A percentile compares a stretch with the other conserved stretches of the same genome.
phyloP scores from a whole-genome alignment of 768 basidiomycete genomes.

The Amanita exitialis region DNA sequence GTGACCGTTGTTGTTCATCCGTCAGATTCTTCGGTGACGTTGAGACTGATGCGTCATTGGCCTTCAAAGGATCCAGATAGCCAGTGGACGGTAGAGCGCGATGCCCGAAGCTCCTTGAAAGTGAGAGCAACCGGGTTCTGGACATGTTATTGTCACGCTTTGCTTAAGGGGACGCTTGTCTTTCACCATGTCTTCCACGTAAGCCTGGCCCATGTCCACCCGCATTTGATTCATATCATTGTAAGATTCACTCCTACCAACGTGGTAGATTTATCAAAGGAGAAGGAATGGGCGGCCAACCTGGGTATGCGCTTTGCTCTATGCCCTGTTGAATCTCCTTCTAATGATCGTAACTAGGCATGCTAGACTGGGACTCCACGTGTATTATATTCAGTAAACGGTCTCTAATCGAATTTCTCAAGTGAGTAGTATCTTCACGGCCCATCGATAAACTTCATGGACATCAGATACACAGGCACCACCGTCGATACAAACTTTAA shows the following conservation, averaged over 20 bases:
- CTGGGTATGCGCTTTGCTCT: constrained; percentile 36
- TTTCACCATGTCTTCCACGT: constrained; percentile 32
- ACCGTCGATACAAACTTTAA: constrained; percentile 70
- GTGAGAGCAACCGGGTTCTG: not conserved
- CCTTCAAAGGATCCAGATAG: not conserved
- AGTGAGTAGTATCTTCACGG: constrained; percentile 30
- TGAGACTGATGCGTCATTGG: constrained; percentile 21
- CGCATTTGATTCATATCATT: not conserved
- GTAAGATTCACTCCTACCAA: constrained; percentile 49
- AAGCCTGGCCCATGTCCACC: constrained; percentile 10
- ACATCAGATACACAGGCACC: constrained; percentile 53
- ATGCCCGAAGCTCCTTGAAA: not conserved
- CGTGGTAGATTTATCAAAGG: constrained; percentile 50
- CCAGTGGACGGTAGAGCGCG: not conserved
- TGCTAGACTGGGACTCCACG: constrained; percentile 75
- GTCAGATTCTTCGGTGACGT: constrained; percentile 50
- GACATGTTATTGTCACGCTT: not conserved
- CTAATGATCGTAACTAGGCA: constrained; percentile 29
- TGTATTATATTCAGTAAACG: constrained; percentile 76
- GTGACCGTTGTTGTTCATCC: constrained; percentile 30
- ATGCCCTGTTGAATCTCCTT: not conserved
- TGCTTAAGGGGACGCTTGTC: not conserved
- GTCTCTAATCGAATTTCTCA: constrained; percentile 65
- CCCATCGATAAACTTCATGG: constrained; percentile 4
- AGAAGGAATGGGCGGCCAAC: constrained; percentile 62